Evolutionary conservation across 78 protist species (phyloP), one percentile per base, ranked within the genome.

Genomic region (Dictyostelium citrinum): DNA sequence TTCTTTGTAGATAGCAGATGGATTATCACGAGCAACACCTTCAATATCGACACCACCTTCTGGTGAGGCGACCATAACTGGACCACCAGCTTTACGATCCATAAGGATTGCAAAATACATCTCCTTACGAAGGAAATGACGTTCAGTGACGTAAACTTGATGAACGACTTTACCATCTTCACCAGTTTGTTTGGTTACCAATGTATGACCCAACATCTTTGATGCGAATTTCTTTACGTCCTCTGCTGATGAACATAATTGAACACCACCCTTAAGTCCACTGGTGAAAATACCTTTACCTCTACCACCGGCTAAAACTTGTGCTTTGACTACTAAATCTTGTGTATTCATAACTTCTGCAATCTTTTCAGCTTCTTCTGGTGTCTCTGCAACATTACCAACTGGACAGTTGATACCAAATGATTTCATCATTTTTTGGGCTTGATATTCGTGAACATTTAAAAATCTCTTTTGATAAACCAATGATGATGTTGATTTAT

Each of bases 231-330:
- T 86, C 33, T 49, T 90, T 29, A 90, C 90, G 41, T 81, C 75
- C 5, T 27, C 75, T 14, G 94, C 51, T 2, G 75, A 74, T 80
- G 12, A 31, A 80, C 90, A 70, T 20, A 96, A 33, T 83, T 96
- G 97, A 11, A 98, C 98, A n/a, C 99, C 99, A 49, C 99, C 99
- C 95, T 97, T 71, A 90, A 98, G 90, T 20, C 58, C 58, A 17
- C 99, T 99, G 27, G 55, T 95, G 92, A 99, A 98, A 33, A 81
- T 51, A 41, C 99, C 99, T 74, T 92, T 91, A 9, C 99, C 99
- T 22, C 99, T 97, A 45, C 99, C 99, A 24, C 99, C 99, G 10
- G 99, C 99, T 2, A 95, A 97, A 17, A 98, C 76, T 94, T 98
- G 99, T n/a, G 98, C 95, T 94, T 98, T 98, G 80, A 98, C 91